phyloP scores from a whole-genome alignment of 1,284 basidiomycete species.

The Ganoderma sp. region DNA sequence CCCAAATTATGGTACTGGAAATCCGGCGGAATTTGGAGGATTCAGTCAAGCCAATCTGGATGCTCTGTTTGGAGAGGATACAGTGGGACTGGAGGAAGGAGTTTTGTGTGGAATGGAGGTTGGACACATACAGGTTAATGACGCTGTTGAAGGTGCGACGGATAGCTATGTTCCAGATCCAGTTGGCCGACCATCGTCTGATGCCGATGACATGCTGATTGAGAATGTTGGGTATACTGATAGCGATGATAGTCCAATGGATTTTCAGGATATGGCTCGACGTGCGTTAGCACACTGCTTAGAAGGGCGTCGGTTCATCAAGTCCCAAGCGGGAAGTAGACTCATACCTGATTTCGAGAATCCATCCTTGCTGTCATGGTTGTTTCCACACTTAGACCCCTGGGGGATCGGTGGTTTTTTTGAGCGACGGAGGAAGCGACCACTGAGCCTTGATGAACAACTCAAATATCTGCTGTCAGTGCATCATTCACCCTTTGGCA shows the following conservation, averaged over 20 bases:
- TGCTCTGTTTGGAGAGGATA: not conserved
- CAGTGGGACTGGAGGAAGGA: not conserved
- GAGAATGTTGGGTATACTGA: too few species aligned
- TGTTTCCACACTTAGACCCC: not conserved
- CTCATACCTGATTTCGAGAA: not conserved
- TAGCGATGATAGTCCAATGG: too few species aligned
- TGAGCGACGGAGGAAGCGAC: not conserved
- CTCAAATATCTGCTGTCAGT: not conserved
- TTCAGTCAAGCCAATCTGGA: not conserved
- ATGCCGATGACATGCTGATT: too few species aligned
- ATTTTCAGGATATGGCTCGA: too few species aligned
- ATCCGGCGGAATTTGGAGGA: not conserved
- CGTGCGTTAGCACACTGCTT: too few species aligned
- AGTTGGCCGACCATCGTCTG: too few species aligned
- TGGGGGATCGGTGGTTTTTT: not conserved
- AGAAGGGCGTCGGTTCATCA: too few species aligned
- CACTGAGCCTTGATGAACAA: not conserved
- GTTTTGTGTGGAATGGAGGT: not conserved
- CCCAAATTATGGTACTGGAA: not conserved
- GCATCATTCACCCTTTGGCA: not conserved
- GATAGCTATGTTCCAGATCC: too few species aligned
- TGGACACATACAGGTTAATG: not conserved
- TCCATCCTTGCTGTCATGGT: not conserved
- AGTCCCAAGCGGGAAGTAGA: not conserved
- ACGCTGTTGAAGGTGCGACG: not conserved